Percentiles rank a stretch among this genome's conserved stretches.
phyloP scores from a whole-genome alignment of 2,329 filamentous ascomycete species.

The Cladophialophora carrionii region DNA sequence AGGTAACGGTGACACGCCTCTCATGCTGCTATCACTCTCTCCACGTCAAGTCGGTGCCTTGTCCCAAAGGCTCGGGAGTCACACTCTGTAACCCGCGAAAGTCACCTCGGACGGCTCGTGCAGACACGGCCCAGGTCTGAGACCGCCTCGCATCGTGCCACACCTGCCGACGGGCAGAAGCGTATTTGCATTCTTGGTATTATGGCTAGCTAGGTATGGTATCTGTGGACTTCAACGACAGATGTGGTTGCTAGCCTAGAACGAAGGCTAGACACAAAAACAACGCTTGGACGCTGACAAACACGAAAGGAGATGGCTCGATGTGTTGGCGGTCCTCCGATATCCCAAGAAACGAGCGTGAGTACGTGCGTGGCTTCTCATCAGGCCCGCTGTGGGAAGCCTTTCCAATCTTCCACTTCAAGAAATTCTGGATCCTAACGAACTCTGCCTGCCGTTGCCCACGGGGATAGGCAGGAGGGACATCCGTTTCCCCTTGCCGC shows the following conservation, averaged over 20 bases:
- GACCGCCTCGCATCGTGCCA: neutral
- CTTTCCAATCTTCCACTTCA: slow-evolving; percentile 13
- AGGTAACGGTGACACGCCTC: neutral
- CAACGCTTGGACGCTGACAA: slow-evolving; percentile 29
- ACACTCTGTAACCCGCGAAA: neutral
- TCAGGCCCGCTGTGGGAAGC: slow-evolving; percentile 28
- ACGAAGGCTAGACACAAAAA: slow-evolving; percentile 9
- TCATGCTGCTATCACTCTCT: neutral
- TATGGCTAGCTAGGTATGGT: neutral
- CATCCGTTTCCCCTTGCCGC: slow-evolving; percentile 38
- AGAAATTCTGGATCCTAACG: slow-evolving; percentile 30
- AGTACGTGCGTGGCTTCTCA: slow-evolving; percentile 19
- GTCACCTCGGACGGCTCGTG: neutral
- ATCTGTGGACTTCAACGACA: slow-evolving; percentile 3
- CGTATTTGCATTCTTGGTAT: slow-evolving; percentile 9
- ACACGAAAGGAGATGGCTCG: slow-evolving; percentile 16
- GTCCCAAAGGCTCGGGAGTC: neutral
- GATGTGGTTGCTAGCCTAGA: neutral
- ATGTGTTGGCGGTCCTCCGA: slow-evolving; percentile 6
- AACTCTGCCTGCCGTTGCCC: slow-evolving; percentile 34
- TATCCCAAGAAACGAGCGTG: slow-evolving; percentile 18
- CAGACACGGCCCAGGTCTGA: neutral
- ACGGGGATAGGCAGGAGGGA: slow-evolving; percentile 36
- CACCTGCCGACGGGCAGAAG: neutral
- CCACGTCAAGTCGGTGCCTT: neutral